Base-by-base conservation (phyloP, 768 basidiomycete genomes). In the Xerocomus potaroensis region DNA sequence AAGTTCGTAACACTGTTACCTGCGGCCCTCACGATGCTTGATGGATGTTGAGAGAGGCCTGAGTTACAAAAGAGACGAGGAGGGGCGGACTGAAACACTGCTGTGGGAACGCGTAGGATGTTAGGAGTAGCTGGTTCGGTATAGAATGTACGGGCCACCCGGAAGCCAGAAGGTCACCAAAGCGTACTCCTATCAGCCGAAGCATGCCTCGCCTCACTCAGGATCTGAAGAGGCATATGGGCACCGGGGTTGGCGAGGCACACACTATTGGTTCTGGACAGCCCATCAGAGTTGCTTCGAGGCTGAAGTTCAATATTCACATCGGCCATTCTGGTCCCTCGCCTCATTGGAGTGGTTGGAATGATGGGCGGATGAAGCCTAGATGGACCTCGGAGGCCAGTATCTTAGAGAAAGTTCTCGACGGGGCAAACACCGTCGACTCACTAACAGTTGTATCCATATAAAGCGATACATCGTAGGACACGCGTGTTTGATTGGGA, bases 201-300 rank as follows among this genome's bases (percentile, higher is more conserved):
- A 0, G 80, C 67, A 10, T 69, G 65, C 22, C 56, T 56, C 0
- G 74, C 73, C 0, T 82, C 82, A 45, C 74, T 80, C 27, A 83
- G 58, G 26, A 82, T 78, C 53, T 83, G 82, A 1, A 81, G 69
- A 14, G 83, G 69, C 4, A 80, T 77, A 0, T 82, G 80, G 1
- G 73, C 61, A 0, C 67, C 59, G 0, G 80, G 76, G 6, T 67
- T 57, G 5, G 58, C 22, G 42, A 59, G 81, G 15, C 70, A 55
- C 15, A 38, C 48, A 7, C 54, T 57, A 38, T 68, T 67, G 10
- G 69, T 18, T 3, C 50, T 55, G 37, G 58, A 68, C n/a, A n/a
- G n/a, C 10, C 26, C 26, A 5, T 27, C 26, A 6, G 26, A 10
- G 26, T 10, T 27, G 26, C 5, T 27, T 6, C 26, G 6, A 27